These are phyloP conservation scores for Fusarium gaditjirri DNA, from an alignment of 2,329 filamentous ascomycete species.

Conservation along the genomic window DNA sequence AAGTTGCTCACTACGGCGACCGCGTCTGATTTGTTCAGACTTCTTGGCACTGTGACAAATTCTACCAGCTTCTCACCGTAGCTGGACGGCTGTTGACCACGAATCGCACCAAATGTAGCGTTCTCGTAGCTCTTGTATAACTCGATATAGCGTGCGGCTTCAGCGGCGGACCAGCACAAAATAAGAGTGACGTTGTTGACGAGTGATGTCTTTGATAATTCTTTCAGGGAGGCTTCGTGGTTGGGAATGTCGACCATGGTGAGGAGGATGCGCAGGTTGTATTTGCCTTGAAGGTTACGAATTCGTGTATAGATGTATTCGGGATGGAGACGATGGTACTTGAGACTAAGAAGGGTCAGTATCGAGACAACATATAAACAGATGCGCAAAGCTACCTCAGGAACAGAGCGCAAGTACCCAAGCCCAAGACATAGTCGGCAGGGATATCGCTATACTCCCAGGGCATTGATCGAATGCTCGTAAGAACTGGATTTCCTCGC, in stretches of 20 bases:
- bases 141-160: conserved; percentile 93
- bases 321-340: conserved; percentile 96
- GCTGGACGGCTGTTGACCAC: conserved; percentile 82
- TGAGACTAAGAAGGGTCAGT: conserved; percentile 66
- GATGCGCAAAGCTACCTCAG: conserved; percentile 62
- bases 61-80: conserved; percentile 91
- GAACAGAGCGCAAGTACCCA: conserved; percentile 91
- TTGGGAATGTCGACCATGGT: conserved; percentile 95
- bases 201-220: conserved; percentile 90
- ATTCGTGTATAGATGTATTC: conserved; percentile 98
- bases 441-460: conserved; percentile 99
- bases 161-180: conserved; percentile 92
- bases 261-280: conserved; percentile 85
- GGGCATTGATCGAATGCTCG: conserved; percentile 80
- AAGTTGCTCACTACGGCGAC: conserved; percentile 91
- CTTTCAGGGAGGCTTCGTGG: conserved; percentile 88
- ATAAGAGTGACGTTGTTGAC: conserved; percentile 94
- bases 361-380: rapidly evolving
- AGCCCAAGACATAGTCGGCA: conserved; percentile 89
- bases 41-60: conserved; percentile 89
- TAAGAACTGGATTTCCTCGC: conserved; percentile 93
- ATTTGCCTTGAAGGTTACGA: conserved; percentile 83
- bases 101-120: conserved; percentile 81
- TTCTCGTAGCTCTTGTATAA: conserved; percentile 95
- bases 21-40: conserved; percentile 94